Evolutionary conservation across 73 alveolate genomes (phyloP).

Genomic region (Paraurostyla sp.): DNA sequence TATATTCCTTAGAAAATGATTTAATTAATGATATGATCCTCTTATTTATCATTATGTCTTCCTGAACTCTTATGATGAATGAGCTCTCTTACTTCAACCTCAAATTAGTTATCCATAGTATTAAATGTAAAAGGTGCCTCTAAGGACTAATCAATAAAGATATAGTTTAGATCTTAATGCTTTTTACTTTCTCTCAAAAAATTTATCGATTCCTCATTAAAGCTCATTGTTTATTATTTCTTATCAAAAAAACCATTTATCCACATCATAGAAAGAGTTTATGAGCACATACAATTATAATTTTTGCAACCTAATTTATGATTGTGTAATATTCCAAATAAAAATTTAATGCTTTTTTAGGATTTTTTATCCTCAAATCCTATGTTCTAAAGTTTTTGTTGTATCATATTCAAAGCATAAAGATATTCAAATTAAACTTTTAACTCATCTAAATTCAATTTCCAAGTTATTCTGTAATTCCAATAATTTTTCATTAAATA

Average conservation of each 20-base stretch:
- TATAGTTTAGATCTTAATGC: too few relatives aligned
- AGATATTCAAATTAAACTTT: neutral
- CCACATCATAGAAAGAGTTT: constrained; percentile 1
- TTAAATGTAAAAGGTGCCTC: neutral
- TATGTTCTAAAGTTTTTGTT: neutral
- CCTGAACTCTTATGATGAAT: too few relatives aligned
- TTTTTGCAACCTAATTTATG: neutral
- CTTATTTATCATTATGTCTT: too few relatives aligned
- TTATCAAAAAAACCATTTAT: neutral
- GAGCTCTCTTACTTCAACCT: too few relatives aligned
- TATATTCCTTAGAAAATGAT: too few relatives aligned
- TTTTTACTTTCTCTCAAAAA: neutral
- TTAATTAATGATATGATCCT: too few relatives aligned
- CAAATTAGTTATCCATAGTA: neutral
- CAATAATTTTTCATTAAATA: neutral
- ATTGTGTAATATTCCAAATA: constrained; percentile 3
- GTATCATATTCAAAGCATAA: neutral
- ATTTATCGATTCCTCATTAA: constrained; percentile 4
- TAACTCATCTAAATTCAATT: neutral
- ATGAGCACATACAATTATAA: neutral
- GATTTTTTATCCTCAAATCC: neutral
- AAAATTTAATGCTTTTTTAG: neutral
- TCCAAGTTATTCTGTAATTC: constrained; percentile 8
- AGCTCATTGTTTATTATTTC: neutral
- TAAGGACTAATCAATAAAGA: too few relatives aligned